Evolutionary conservation across 495 filamentous ascomycete genomes (phyloP).

Genomic region (Penicillium silybi): DNA sequence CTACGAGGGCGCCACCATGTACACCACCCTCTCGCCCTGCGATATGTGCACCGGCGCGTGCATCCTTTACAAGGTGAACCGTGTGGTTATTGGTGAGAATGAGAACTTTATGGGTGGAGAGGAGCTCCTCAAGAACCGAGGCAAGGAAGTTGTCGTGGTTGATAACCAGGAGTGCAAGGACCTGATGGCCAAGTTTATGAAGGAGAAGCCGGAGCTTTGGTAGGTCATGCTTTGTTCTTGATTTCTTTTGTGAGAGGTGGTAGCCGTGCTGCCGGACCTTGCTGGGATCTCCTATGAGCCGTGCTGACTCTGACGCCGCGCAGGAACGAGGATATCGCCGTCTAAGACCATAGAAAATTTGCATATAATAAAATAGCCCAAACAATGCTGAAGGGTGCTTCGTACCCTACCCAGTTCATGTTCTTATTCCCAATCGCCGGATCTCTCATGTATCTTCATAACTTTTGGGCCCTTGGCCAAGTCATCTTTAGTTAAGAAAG

Average conservation of each 20-base stretch:
- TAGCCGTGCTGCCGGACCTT: background rate
- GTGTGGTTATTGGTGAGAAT: slow-evolving; percentile 85
- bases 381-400: background rate
- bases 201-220: slow-evolving; percentile 73
- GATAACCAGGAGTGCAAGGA: slow-evolving; percentile 64
- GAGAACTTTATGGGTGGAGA: slow-evolving; percentile 75
- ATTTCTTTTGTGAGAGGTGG: background rate
- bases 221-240: slow-evolving; percentile 35
- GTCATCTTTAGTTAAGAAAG: background rate
- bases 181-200: slow-evolving; percentile 74
- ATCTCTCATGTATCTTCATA: slow-evolving; percentile 7
- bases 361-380: slow-evolving; percentile 10
- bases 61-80: slow-evolving; percentile 72
- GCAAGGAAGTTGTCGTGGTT: slow-evolving; percentile 72
- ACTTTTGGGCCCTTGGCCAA: background rate
- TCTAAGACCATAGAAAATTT: slow-evolving; percentile 48
- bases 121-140: slow-evolving; percentile 63
- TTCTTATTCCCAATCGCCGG: background rate
- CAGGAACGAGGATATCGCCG: slow-evolving; percentile 76
- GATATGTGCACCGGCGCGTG: slow-evolving; percentile 88
- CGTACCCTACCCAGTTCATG: background rate
- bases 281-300: background rate
- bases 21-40: slow-evolving; percentile 82
- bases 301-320: slow-evolving; percentile 20
- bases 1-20: slow-evolving; percentile 77